These are phyloP conservation scores for Ziziphus jujuba DNA, from an alignment of 306 rosid species.

Conservation along the genomic window DNA sequence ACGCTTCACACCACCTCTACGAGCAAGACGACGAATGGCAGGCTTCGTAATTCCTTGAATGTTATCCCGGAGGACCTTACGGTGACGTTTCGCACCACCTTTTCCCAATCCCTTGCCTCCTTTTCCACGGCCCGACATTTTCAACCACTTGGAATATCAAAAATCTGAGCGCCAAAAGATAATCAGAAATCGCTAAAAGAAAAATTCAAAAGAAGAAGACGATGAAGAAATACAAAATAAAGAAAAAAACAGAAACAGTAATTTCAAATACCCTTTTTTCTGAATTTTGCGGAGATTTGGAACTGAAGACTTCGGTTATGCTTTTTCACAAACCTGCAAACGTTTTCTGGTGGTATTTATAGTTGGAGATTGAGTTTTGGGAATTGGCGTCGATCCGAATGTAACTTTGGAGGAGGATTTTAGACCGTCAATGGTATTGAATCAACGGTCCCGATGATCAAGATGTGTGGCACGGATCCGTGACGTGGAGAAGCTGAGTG, in stretches of 20 bases:
- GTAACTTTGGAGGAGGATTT: background rate
- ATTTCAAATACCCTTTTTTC: too few relatives aligned
- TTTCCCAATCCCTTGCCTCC: conserved; percentile 75
- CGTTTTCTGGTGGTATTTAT: conserved; percentile 7
- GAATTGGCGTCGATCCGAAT: conserved; percentile 24
- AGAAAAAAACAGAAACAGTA: too few relatives aligned
- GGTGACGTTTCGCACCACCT: conserved; percentile 77
- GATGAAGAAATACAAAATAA: background rate
- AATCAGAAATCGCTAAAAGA: background rate
- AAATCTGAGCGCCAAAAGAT: background rate
- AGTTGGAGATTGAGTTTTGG: background rate
- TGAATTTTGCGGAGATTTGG: too few relatives aligned
- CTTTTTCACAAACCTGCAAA: too few relatives aligned
- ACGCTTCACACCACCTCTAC: conserved; percentile 69
- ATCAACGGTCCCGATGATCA: conserved; percentile 12
- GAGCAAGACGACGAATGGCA: conserved; percentile 64
- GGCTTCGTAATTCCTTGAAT: conserved; percentile 73
- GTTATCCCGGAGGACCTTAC: conserved; percentile 65
- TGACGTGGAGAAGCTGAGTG: conserved; percentile 33
- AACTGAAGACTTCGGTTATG: too few relatives aligned
- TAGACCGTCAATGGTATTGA: conserved; percentile 16
- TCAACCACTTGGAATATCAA: background rate
- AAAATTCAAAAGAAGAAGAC: background rate
- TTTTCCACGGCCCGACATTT: conserved; percentile 73
- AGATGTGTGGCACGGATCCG: conserved; percentile 19